Percentiles rank a stretch among this genome's conserved stretches.
phyloP scores from a whole-genome alignment of 2,329 filamentous ascomycete genomes.

The Talaromyces sp. region DNA sequence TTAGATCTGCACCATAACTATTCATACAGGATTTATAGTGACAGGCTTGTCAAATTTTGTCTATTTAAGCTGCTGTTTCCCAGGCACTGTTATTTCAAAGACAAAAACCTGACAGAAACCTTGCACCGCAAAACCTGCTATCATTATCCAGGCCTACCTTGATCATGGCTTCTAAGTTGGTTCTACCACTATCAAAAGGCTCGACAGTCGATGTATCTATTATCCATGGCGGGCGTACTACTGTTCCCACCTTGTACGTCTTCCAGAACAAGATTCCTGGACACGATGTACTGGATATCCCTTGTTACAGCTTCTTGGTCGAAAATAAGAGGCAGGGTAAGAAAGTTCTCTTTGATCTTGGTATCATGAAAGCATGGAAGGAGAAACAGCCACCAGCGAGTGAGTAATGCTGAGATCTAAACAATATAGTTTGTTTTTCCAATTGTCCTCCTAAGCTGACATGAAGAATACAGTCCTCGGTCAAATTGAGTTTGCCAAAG shows the following conservation, averaged over 20 bases:
- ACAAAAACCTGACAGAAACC: no score
- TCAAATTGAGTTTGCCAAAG: not conserved
- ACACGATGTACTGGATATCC: not conserved
- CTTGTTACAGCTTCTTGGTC: conserved; percentile 8
- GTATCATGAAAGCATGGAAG: conserved; percentile 24
- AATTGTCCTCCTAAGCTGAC: not conserved
- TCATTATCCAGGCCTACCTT: no score
- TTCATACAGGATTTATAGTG: no score
- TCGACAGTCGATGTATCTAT: conserved; percentile 3
- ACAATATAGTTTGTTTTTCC: conserved; percentile 15
- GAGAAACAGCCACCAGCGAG: conserved; percentile 19
- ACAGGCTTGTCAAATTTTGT: no score
- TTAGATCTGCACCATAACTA: no score
- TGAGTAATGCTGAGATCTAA: no score
- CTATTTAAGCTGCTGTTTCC: no score
- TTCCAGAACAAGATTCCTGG: not conserved
- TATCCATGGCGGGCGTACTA: not conserved
- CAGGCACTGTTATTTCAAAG: no score
- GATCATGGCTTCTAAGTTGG: not conserved
- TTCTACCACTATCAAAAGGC: not conserved
- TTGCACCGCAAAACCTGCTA: no score
- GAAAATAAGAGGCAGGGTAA: conserved; percentile 8
- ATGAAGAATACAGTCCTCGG: not conserved
- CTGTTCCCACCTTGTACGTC: not conserved
- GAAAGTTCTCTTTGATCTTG: conserved; percentile 25